Evolutionary conservation across 1,284 basidiomycete genomes (phyloP).

Genomic region (Austroboletus niveus): DNA sequence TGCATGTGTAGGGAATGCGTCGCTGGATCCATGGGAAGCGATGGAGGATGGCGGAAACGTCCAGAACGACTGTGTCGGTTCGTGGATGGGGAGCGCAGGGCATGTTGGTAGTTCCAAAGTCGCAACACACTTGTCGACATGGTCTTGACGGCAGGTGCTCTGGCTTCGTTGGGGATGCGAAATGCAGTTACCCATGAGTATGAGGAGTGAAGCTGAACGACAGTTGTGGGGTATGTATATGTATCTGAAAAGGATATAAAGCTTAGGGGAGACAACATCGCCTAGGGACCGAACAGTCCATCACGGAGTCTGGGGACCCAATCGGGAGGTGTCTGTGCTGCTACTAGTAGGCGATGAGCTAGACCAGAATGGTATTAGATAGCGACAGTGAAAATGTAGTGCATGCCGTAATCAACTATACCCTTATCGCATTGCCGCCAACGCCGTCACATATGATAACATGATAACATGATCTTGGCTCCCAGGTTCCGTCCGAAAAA

Average conservation of each 20-base stretch:
- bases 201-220: neutral
- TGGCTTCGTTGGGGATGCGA: conserved; percentile 11
- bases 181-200: conserved; percentile 25
- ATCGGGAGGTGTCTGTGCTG: conserved; percentile 7
- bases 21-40: conserved; percentile 25
- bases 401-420: conserved; percentile 11
- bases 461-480: neutral
- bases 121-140: conserved; percentile 2
- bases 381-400: neutral
- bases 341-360: conserved; percentile 1
- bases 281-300: conserved; percentile 4
- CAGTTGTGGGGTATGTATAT: neutral
- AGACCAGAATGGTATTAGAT: neutral
- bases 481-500: neutral
- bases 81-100: conserved; percentile 39
- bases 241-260: conserved; percentile 1
- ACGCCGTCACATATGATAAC: conserved; percentile 14
- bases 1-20: conserved; percentile 36
- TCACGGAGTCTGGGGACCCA: conserved; percentile 13
- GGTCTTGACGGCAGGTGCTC: neutral
- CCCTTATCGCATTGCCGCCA: too few relatives aligned
- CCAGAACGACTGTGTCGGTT: conserved; percentile 47
- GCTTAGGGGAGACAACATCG: neutral
- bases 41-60: conserved; percentile 41
- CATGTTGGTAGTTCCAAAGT: neutral